Evolutionary conservation across 495 filamentous ascomycete genomes (phyloP), one percentile per base, ranked within the genome.

Genomic region (Xylaria grammica): DNA sequence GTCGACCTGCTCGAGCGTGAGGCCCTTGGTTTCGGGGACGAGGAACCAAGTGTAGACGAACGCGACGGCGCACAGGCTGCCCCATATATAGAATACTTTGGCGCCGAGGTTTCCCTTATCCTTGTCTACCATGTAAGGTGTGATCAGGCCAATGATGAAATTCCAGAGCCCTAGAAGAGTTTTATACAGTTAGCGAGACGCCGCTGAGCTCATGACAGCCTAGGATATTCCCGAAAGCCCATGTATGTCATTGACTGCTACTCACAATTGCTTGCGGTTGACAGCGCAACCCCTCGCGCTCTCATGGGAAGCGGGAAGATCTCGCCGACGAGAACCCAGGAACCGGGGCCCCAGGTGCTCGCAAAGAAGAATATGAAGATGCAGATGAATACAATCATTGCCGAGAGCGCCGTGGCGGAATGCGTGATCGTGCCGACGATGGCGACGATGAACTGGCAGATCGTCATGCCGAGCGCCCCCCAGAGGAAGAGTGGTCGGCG

Each of bases 281-380:
- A 91, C 51, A 95, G 82, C 58, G 83, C 90, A 56, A 94, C 90
- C 75, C 91, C 91, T 53, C 89, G 88, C 20, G 91, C 89, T 68
- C 91, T 89, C 78, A 94, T 93, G 51, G 88, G 89, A 40, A 95
- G 86, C 27, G 91, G 91, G 86, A 87, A 95, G 80, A 93, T 90
- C 80, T 95, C 91, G 65, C 91, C 91, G 65, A 94, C 91, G 66
- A 94, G 84, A 62, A 95, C 89, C 91, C 91, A 94, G 44, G 88
- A 90, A 10, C 83, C 82, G 55, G 91, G 90, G 48, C 91, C 91
- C 91, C 90, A 95, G 19, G 89, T 90, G 40, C 82, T 85, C 38
- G 91, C 91, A 71, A 92, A 93, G 79, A 89, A 90, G 78, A 91
- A 91, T 75, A 94, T 91, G 84, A 92, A 94, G 80, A 94, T 88